These are phyloP conservation scores for Fallopia convolvulus DNA, from an alignment of 148 eudicot genomes.

Conservation along the genomic window DNA sequence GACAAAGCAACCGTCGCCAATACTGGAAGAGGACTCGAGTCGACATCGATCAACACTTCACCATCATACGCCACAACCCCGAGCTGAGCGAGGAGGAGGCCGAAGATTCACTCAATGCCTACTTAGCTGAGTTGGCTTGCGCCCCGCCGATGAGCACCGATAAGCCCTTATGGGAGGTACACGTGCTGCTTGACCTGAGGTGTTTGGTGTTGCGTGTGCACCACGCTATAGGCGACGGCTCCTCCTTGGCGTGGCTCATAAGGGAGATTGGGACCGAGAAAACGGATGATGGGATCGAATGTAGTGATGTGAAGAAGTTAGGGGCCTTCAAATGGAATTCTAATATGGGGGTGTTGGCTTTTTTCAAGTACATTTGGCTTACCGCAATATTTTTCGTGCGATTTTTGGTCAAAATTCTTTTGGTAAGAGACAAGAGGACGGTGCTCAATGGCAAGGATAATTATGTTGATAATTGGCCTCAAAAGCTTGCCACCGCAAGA, in stretches of 20 bases:
- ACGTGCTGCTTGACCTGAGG: constrained; percentile 33
- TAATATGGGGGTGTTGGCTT: constrained; percentile 15
- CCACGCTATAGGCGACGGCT: constrained; percentile 69
- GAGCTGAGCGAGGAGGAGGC: not conserved
- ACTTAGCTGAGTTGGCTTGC: constrained; percentile 39
- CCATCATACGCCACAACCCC: constrained; percentile 20
- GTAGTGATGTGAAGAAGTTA: not conserved
- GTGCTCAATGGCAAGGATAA: constrained; percentile 37
- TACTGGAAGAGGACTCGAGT: constrained; percentile 38
- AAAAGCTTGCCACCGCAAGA: constrained; percentile 46
- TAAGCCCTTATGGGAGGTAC: constrained; percentile 72
- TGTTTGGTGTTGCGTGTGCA: constrained; percentile 42
- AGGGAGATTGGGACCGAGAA: constrained; percentile 19
- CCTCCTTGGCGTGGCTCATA: constrained; percentile 51
- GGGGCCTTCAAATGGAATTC: not conserved
- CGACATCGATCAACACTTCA: constrained; percentile 43
- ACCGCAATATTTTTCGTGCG: constrained; percentile 27
- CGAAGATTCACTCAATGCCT: constrained; percentile 33
- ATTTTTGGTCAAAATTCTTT: constrained; percentile 23
- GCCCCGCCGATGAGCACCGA: constrained; percentile 42
- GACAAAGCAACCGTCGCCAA: constrained; percentile 32
- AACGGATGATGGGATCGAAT: not conserved
- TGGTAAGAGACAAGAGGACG: constrained; percentile 1
- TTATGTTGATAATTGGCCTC: constrained; percentile 57
- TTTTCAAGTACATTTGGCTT: constrained; percentile 21